These are phyloP conservation scores for Cordia subcordata DNA, from an alignment of 257 asterid genomes.

Conservation along the genomic window DNA sequence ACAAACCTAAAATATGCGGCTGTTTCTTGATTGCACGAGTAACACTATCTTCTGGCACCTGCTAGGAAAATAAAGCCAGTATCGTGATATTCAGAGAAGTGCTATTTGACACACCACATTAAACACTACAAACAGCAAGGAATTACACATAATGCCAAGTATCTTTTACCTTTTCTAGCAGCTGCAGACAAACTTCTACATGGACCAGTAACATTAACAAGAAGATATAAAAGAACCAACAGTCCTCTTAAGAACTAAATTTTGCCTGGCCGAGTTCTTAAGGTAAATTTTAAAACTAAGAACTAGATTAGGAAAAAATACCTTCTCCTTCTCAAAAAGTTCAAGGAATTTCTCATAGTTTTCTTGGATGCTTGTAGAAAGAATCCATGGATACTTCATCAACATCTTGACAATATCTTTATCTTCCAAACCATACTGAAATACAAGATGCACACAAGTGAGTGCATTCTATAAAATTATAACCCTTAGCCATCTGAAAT, in stretches of 20 bases:
- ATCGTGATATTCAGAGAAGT: not conserved
- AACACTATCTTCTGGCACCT: slow-evolving; percentile 67
- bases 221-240: not conserved
- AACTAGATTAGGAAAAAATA: slow-evolving; percentile 13
- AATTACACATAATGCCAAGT: too few relatives aligned
- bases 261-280: not conserved
- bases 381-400: slow-evolving; percentile 92
- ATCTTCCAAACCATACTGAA: slow-evolving; percentile 50
- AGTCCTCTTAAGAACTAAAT: not conserved
- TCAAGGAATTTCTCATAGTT: slow-evolving; percentile 54
- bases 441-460: slow-evolving; percentile 13
- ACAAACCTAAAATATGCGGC: slow-evolving; percentile 80
- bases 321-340: slow-evolving; percentile 73
- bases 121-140: not conserved
- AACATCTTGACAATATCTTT: slow-evolving; percentile 58
- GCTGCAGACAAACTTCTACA: too few relatives aligned
- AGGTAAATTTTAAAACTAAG: not conserved
- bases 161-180: too few relatives aligned
- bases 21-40: slow-evolving; percentile 55
- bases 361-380: slow-evolving; percentile 57
- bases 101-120: not conserved
- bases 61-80: slow-evolving; percentile 5
- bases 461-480: not conserved
- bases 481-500: not conserved
- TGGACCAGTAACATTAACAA: too few relatives aligned